These are phyloP conservation scores for Amyloporia xantha DNA, from an alignment of 768 basidiomycete genomes.

Conservation along the genomic window DNA sequence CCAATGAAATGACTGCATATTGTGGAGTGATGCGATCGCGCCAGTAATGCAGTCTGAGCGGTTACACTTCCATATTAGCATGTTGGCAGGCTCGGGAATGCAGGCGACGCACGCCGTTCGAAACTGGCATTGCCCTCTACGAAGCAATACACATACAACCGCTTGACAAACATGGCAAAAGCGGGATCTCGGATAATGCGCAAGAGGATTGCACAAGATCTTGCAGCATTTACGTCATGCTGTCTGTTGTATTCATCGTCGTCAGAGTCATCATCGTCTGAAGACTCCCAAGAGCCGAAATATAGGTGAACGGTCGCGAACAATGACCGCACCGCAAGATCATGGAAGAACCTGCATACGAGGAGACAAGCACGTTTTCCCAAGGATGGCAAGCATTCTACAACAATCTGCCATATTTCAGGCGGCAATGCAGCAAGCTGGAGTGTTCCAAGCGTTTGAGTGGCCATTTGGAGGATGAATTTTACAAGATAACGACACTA, in stretches of 20 bases:
- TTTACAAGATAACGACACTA: no score
- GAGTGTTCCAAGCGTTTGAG: no score
- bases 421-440: not conserved
- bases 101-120: not conserved
- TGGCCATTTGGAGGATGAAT: no score
- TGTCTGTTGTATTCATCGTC: not conserved
- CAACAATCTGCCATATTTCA: constrained; percentile 1
- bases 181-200: not conserved
- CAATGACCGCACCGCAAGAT: not conserved
- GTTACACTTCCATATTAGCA: not conserved
- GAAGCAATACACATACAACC: not conserved
- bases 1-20: not conserved
- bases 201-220: not conserved
- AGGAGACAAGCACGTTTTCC: not conserved
- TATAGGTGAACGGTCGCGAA: not conserved
- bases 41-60: not conserved
- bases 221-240: not conserved
- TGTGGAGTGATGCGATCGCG: not conserved
- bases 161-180: not conserved
- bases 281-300: constrained; percentile 5
- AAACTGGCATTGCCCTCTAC: not conserved
- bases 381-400: not conserved
- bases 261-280: no score
- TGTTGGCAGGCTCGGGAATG: not conserved
- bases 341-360: constrained; percentile 2